Evolutionary conservation across 2,329 filamentous ascomycete species (phyloP).

Genomic region (Gliomastix tumulicola): DNA sequence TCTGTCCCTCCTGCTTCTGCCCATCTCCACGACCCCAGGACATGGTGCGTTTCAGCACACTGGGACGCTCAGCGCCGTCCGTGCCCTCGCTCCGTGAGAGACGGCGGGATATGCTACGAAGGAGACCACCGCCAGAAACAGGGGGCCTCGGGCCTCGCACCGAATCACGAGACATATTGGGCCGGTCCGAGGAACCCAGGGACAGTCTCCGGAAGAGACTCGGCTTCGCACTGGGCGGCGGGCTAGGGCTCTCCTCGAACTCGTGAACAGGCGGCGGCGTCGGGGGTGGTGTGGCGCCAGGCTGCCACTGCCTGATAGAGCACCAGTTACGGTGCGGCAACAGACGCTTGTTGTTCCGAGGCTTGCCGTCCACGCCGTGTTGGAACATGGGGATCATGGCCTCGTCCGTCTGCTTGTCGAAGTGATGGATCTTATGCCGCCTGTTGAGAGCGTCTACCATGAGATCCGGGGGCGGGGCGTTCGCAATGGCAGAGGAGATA

Average conservation of each 20-base stretch:
- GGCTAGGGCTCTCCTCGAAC: slow-evolving; percentile 32
- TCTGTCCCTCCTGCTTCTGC: not conserved
- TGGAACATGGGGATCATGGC: slow-evolving; percentile 93
- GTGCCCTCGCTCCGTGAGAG: slow-evolving; percentile 5
- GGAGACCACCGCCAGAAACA: slow-evolving; percentile 33
- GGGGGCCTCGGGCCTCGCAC: slow-evolving; percentile 40
- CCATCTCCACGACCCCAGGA: slow-evolving; percentile 50
- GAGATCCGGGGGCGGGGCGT: slow-evolving; percentile 79
- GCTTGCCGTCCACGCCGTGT: slow-evolving; percentile 81
- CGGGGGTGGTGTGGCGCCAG: slow-evolving; percentile 66
- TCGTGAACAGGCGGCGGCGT: slow-evolving; percentile 53
- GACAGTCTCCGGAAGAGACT: slow-evolving; percentile 37
- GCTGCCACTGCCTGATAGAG: slow-evolving; percentile 77
- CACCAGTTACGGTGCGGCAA: slow-evolving; percentile 94
- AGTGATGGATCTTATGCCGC: slow-evolving; percentile 74
- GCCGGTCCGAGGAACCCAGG: slow-evolving; percentile 25
- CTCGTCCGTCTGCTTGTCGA: slow-evolving; percentile 77
- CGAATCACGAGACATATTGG: slow-evolving; percentile 27
- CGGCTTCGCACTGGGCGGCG: slow-evolving; percentile 14
- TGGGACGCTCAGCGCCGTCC: slow-evolving; percentile 22
- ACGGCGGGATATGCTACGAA: slow-evolving; percentile 26
- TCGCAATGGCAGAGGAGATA: slow-evolving; percentile 89
- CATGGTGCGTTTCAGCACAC: slow-evolving; percentile 47
- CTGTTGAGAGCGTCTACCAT: slow-evolving; percentile 90
- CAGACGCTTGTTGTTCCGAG: slow-evolving; percentile 83